Evolutionary conservation across 495 filamentous ascomycete species (phyloP), one percentile per base, ranked within the genome.

Genomic region (Talaromyces borbonicus): DNA sequence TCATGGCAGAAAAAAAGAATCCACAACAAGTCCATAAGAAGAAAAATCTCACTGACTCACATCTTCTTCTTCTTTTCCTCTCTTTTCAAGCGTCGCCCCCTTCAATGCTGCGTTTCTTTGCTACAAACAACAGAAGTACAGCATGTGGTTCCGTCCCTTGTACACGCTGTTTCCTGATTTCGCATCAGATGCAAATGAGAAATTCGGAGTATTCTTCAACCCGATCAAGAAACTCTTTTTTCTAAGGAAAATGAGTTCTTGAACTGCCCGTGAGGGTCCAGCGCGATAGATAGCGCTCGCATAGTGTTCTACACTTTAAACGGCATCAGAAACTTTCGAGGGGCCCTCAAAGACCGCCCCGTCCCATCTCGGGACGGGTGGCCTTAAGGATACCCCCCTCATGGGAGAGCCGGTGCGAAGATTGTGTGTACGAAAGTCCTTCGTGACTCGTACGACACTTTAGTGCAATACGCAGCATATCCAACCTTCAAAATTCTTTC

Each of bases 181-280:
- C n/a, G n/a, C n/a, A n/a, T n/a, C n/a, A n/a, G 36, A 60, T 73
- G 89, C 90, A 95, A 92, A 92, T 95, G 90, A 93, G 90, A 95
- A 95, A 95, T 95, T 95, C 90, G 90, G 90, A 95, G 90, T 86
- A 95, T 81, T 90, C 89, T 93, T 89, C 86, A 87, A 65, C 46
- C 53, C 61, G 52, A 55, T 60, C 56, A 63, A 59, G 56, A 65
- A 72, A 63, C 71, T 68, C 67, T 60, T 61, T 57, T 52, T 54
- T 49, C 35, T 49, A 20, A 37, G 45, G 24, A 32, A 44, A 60
- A 62, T 54, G 56, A 26, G 43, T 43, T n/a, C n/a, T n/a, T 50
- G 41, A 52, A 71, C 90, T 83, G 81, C 87, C 83, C 83, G 86
- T 66, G 76, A 95, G 85, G 89, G 86, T 75, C 86, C 83, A 81